phyloP scores from a whole-genome alignment of 164 flowering plant species.

The Warburgia ugandensis region DNA sequence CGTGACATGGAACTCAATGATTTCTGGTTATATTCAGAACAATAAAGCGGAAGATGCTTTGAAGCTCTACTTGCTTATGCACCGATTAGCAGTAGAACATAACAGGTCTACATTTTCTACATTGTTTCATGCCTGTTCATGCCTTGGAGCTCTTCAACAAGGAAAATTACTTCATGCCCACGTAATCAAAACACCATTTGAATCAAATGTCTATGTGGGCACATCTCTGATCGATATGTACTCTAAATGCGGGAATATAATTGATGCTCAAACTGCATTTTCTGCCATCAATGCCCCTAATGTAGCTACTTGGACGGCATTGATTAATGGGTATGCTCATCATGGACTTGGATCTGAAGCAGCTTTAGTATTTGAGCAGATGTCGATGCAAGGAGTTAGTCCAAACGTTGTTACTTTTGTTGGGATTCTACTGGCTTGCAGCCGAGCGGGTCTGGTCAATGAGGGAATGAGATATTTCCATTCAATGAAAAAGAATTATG shows the following conservation, averaged over 20 bases:
- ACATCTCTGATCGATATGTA: conserved; percentile 78
- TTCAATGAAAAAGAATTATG: conserved; percentile 38
- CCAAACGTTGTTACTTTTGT: conserved; percentile 71
- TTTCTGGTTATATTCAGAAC: conserved; percentile 50
- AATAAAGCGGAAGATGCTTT: conserved; percentile 46
- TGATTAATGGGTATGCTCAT: conserved; percentile 60
- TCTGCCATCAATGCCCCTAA: conserved; percentile 42
- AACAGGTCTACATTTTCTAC: conserved; percentile 62
- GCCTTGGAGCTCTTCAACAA: conserved; percentile 49
- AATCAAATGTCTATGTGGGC: conserved; percentile 53
- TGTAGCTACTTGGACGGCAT: conserved; percentile 72
- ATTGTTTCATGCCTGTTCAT: conserved; percentile 54
- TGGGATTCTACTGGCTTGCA: conserved; percentile 59
- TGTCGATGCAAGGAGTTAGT: conserved; percentile 34
- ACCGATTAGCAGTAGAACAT: conserved; percentile 26
- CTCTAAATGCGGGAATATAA: conserved; percentile 66
- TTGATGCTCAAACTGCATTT: conserved; percentile 48
- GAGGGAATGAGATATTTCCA: conserved; percentile 44
- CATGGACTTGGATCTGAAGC: conserved; percentile 55
- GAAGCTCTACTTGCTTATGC: conserved; percentile 42
- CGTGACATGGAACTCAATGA: conserved; percentile 78
- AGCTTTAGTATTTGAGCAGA: conserved; percentile 35
- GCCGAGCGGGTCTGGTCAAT: conserved; percentile 40
- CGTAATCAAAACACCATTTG: conserved; percentile 50
- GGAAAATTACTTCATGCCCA: conserved; percentile 52